A percentile compares a stretch with the other conserved stretches of the same genome.
phyloP scores from a whole-genome alignment of 805 yeast genomes.

The Lachancea nothofagi region DNA sequence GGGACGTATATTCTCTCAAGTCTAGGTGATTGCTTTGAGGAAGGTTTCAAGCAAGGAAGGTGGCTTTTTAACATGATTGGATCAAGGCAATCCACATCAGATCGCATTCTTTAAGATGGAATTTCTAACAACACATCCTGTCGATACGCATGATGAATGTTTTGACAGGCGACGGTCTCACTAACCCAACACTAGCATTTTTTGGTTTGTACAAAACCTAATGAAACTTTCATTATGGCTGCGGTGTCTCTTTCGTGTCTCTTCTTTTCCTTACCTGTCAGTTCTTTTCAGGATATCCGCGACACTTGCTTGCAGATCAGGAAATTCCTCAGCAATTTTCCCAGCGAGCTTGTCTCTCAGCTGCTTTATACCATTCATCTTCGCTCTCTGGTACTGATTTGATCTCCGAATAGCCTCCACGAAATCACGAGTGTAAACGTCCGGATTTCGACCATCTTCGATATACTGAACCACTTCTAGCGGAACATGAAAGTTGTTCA shows the following conservation, averaged over 20 bases:
- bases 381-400: slow-evolving; percentile 83
- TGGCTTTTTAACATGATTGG: too few relatives aligned
- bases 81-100: too few relatives aligned
- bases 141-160: too few relatives aligned
- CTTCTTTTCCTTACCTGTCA: slow-evolving; percentile 1
- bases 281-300: slow-evolving; percentile 46
- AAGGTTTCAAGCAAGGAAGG: too few relatives aligned
- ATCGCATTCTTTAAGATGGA: too few relatives aligned
- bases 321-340: slow-evolving; percentile 71
- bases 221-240: not conserved
- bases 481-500: slow-evolving; percentile 52
- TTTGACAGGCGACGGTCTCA: too few relatives aligned
- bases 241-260: not conserved
- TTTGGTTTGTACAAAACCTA: not conserved
- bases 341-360: slow-evolving; percentile 63
- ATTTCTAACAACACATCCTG: too few relatives aligned
- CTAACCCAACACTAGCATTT: not conserved
- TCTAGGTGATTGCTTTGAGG: too few relatives aligned
- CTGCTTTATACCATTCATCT: slow-evolving; percentile 60
- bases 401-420: slow-evolving; percentile 88
- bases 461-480: slow-evolving; percentile 84
- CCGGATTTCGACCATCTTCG: slow-evolving; percentile 96
- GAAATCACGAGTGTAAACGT: slow-evolving; percentile 93
- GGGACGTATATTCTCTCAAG: too few relatives aligned
- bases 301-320: slow-evolving; percentile 59